These are phyloP conservation scores for Candida nonsorbophila DNA, from an alignment of 805 yeast species.

Conservation along the genomic window DNA sequence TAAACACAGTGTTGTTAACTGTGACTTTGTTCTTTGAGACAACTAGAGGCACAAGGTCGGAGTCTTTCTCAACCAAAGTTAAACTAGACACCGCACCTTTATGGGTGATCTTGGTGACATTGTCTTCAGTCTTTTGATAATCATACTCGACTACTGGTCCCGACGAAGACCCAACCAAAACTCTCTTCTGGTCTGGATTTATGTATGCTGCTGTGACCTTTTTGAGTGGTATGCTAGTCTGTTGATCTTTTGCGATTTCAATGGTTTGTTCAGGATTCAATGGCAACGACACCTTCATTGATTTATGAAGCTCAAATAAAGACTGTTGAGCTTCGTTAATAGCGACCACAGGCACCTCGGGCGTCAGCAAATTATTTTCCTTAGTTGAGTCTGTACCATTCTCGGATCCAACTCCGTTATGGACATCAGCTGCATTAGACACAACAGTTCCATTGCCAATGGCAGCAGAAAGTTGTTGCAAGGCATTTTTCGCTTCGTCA, in stretches of 20 bases:
- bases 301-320: slow-evolving; percentile 33
- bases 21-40: slow-evolving; percentile 14
- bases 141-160: slow-evolving; percentile 9
- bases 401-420: not conserved
- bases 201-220: slow-evolving; percentile 5
- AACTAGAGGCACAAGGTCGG: slow-evolving; percentile 11
- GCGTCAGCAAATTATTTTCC: too few relatives aligned
- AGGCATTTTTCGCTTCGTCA: slow-evolving; percentile 65
- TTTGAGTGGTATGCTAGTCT: slow-evolving; percentile 8
- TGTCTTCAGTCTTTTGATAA: too few relatives aligned
- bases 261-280: slow-evolving; percentile 11
- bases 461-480: slow-evolving; percentile 48
- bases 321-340: slow-evolving; percentile 1
- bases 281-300: slow-evolving; percentile 19
- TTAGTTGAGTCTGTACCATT: slow-evolving; percentile 8
- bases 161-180: slow-evolving; percentile 10
- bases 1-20: slow-evolving; percentile 5
- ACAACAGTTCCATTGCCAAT: slow-evolving; percentile 25
- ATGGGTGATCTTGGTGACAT: slow-evolving; percentile 10
- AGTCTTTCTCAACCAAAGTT: slow-evolving; percentile 8
- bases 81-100: slow-evolving; percentile 12
- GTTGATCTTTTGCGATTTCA: slow-evolving; percentile 6
- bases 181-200: not conserved
- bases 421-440: too few relatives aligned
- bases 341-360: slow-evolving; percentile 1